Percentiles rank a stretch among this genome's conserved stretches.
Evolutionary conservation across 495 filamentous ascomycete genomes (phyloP).

Genomic region (Podospora didyma): DNA sequence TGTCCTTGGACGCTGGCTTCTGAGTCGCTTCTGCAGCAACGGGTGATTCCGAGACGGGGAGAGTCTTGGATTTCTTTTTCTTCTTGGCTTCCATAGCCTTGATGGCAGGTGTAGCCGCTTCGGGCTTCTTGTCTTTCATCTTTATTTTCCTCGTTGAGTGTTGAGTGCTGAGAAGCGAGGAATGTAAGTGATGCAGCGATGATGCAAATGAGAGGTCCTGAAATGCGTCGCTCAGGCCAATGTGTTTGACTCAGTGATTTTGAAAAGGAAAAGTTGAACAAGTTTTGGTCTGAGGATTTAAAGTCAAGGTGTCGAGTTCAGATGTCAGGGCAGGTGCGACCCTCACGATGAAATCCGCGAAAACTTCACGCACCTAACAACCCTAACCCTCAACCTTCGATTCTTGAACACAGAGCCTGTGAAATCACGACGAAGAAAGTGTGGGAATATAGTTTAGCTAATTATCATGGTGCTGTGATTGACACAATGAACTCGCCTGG

Average conservation of each 20-base stretch:
- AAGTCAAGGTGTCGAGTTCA: neutral
- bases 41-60: neutral
- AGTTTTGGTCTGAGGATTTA: no score
- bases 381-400: neutral
- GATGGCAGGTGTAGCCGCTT: neutral
- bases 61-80: conserved; percentile 16
- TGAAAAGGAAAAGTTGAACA: no score
- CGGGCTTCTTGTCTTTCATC: conserved; percentile 28
- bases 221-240: no score
- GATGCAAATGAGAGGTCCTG: neutral
- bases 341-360: neutral
- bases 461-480: no score
- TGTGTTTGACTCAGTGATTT: no score
- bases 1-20: neutral
- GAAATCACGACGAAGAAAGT: neutral
- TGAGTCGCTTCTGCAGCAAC: neutral
- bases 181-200: neutral
- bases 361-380: neutral
- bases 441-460: neutral
- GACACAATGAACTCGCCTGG: no score
- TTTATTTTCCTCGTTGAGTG: conserved; percentile 1
- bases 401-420: neutral
- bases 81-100: conserved; percentile 14
- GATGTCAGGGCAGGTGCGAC: neutral
- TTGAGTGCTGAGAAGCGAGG: neutral